Conservation (phyloP, 805 yeast genomes). For the Tetrapisispora fleetii region DNA sequence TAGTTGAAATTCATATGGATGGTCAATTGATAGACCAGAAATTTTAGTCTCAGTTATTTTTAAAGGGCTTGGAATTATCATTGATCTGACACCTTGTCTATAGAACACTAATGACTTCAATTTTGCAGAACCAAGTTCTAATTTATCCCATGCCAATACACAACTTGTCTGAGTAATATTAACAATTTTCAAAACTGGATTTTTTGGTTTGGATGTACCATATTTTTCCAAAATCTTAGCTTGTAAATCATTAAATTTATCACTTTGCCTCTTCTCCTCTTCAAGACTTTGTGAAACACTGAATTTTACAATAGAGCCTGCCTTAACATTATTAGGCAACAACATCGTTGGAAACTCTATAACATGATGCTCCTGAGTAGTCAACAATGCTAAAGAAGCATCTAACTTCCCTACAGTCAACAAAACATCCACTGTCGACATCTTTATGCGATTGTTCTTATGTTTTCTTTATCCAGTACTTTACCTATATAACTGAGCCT, state of each 20-base stretch:
- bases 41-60: constrained; percentile 73
- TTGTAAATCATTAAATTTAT: constrained; percentile 56
- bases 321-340: constrained; percentile 79
- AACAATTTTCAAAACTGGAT: constrained; percentile 57
- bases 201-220: constrained; percentile 61
- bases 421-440: constrained; percentile 62
- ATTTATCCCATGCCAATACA: constrained; percentile 87
- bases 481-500: too few species aligned
- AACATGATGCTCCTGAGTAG: constrained; percentile 86
- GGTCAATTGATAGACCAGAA: constrained; percentile 85
- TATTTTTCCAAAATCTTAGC: constrained; percentile 60
- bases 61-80: constrained; percentile 76
- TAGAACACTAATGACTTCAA: constrained; percentile 67
- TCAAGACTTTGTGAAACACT: constrained; percentile 68
- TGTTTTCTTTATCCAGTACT: too few species aligned
- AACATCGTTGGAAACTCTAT: constrained; percentile 95
- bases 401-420: constrained; percentile 93
- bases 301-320: constrained; percentile 86
- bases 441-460: background rate
- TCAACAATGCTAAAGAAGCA: constrained; percentile 82
- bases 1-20: constrained; percentile 68
- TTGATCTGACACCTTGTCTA: constrained; percentile 52
- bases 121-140: constrained; percentile 73
- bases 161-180: constrained; percentile 92
- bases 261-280: constrained; percentile 51